Percentiles rank a stretch among this genome's conserved stretches.
These are phyloP conservation scores for Tarenaya hassleriana DNA, from an alignment of 345 rosid species.

Conservation along the genomic window DNA sequence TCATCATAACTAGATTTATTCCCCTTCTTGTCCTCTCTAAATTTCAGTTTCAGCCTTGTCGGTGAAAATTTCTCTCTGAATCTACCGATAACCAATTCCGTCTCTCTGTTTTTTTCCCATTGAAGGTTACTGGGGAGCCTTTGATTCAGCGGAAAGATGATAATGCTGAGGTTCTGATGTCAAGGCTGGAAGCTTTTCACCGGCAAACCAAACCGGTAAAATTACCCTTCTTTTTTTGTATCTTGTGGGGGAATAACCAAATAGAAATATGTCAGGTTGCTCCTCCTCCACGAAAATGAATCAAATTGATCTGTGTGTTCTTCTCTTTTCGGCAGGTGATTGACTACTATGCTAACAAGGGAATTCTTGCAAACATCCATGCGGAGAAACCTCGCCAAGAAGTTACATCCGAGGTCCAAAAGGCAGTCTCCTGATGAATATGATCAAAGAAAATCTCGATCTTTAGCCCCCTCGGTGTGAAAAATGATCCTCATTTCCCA, in stretches of 20 bases:
- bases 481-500: conserved; percentile 23
- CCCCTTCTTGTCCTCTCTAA: not conserved
- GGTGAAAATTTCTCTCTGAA: not conserved
- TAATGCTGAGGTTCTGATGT: conserved; percentile 66
- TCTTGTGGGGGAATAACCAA: no score
- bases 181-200: conserved; percentile 77
- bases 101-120: conserved; percentile 9
- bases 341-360: conserved; percentile 58
- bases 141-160: conserved; percentile 89
- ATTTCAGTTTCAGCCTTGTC: not conserved
- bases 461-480: conserved; percentile 24
- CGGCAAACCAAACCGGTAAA: conserved; percentile 72
- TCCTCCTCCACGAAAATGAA: not conserved
- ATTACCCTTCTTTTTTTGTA: not conserved
- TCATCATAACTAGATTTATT: not conserved
- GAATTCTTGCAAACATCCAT: conserved; percentile 54
- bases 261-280: no score
- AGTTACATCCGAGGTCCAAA: conserved; percentile 78
- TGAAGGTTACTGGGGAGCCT: conserved; percentile 74
- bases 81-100: conserved; percentile 12
- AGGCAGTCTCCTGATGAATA: conserved; percentile 37
- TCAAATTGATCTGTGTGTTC: not conserved
- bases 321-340: conserved; percentile 49
- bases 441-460: conserved; percentile 10
- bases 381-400: conserved; percentile 73